Base-by-base conservation (phyloP, 192 early-diverging fungal species). In the Mortierella alpina region DNA sequence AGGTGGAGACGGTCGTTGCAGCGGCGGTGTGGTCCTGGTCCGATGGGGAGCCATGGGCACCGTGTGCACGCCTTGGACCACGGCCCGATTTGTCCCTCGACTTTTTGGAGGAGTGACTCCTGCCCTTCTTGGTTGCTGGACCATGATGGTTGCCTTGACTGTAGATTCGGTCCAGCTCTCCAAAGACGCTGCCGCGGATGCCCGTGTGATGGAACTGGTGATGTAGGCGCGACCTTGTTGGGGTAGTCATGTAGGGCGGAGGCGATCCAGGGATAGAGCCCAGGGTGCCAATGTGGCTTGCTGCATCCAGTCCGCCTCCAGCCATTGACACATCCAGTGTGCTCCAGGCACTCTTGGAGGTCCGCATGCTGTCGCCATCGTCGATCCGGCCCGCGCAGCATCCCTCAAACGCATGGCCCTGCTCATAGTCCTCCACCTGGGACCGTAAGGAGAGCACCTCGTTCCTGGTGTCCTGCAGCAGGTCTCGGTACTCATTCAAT, bases 361-460 rank as follows among this genome's bases (percentile, higher is more conserved):
- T 79, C 31, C 17, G 59, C 12, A 70, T 48, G 22, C 54, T 77
- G 40, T 74, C 51, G 14, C 42, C 14, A 60, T 70, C 60, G 39
- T 79, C 66, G 40, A 69, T 44, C 44, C 75, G 50, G 13, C 58
- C 17, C 10, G 63, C 70, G 20, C 70, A 80, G 23, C 77, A 80
- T 22, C 49, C 47, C 18, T 68, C 77, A 45, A 68, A 72, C 2
- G 64, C 60, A 64, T 72, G 77, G 14, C 77, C 77, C 23, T 80
- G 77, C 52, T 88, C 84, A 18, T 84, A 61, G 15, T 88, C 83
- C 20, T 86, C 86, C n/a, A 88, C 66, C n/a, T 82, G 80, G 23
- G 73, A 60, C 51, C 84, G 76, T 22, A 88, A 66, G 12, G 74
- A 53, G 41, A 73, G 63, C 11, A 87, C 80, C 18, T 88, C 87